Percentiles rank a stretch among this genome's conserved stretches.
Conservation (phyloP, 148 eudicot species). For the Hydrangea macrophylla region DNA sequence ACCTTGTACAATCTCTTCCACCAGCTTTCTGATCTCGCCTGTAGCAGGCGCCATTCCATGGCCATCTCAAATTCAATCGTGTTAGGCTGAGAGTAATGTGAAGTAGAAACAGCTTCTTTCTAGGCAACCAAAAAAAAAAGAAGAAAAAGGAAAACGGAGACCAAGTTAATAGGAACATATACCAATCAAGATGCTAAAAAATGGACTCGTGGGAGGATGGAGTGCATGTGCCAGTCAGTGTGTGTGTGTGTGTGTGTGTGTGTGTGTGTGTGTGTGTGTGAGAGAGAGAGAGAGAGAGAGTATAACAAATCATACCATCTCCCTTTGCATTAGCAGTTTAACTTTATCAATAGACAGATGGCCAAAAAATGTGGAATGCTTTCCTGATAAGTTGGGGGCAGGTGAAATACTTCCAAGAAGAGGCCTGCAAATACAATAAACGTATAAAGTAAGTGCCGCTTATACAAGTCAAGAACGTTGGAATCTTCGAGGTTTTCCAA, state of each 20-base stretch:
- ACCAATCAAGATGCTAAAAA: not conserved
- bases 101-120: conserved; percentile 78
- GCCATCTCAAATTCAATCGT: conserved; percentile 79
- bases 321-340: conserved; percentile 41
- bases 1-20: conserved; percentile 55
- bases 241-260: not conserved
- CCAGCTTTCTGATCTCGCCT: conserved; percentile 41
- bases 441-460: not conserved
- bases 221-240: too few relatives aligned
- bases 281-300: conserved; percentile 7
- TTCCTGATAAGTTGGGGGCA: conserved; percentile 24
- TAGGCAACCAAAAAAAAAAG: conserved; percentile 25
- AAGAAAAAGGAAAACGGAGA: too few relatives aligned
- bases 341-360: conserved; percentile 47
- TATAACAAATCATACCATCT: conserved; percentile 25
- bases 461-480: not conserved
- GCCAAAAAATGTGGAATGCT: conserved; percentile 50
- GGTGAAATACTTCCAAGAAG: conserved; percentile 40
- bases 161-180: not conserved
- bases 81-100: conserved; percentile 72
- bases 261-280: not conserved
- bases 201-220: too few relatives aligned
- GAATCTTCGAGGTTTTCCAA: not conserved
- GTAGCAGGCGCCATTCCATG: conserved; percentile 65
- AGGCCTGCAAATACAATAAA: conserved; percentile 41